phyloP scores from a whole-genome alignment of 768 basidiomycete species.

The Suillus clintonianus region DNA sequence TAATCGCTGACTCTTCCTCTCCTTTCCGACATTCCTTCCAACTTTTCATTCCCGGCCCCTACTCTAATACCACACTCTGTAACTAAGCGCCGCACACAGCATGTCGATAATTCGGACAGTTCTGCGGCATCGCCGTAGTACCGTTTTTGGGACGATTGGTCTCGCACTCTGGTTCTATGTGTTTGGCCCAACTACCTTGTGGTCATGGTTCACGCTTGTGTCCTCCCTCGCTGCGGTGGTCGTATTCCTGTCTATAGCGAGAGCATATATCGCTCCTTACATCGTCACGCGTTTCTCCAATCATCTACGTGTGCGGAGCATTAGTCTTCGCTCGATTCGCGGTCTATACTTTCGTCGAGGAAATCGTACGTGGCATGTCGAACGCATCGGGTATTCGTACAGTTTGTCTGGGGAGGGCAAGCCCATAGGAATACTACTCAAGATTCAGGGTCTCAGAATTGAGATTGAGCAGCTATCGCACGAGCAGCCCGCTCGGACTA shows the following conservation, averaged over 20 bases:
- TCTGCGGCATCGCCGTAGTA: background rate
- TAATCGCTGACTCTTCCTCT: background rate
- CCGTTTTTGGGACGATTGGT: background rate
- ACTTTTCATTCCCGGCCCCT: background rate
- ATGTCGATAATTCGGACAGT: background rate
- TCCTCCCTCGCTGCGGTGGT: conserved; percentile 54
- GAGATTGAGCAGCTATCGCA: conserved; percentile 41
- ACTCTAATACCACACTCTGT: too few relatives aligned
- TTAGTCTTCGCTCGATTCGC: conserved; percentile 77
- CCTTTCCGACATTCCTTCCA: conserved; percentile 2
- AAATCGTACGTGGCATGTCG: conserved; percentile 55
- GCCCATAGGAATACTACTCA: conserved; percentile 60
- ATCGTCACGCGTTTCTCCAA: conserved; percentile 58
- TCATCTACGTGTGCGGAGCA: conserved; percentile 67
- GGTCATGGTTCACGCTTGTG: conserved; percentile 43
- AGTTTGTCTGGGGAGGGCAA: conserved; percentile 47
- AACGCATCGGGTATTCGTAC: conserved; percentile 65
- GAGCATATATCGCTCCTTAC: conserved; percentile 69
- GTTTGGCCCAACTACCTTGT: conserved; percentile 5
- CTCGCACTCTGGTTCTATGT: background rate
- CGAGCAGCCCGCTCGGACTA: conserved; percentile 20
- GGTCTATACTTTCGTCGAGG: conserved; percentile 70
- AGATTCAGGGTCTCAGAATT: conserved; percentile 60
- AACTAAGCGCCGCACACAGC: background rate
- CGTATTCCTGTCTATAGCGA: conserved; percentile 57